Base-by-base conservation (phyloP, 768 basidiomycete genomes). In the Mycena maculata region DNA sequence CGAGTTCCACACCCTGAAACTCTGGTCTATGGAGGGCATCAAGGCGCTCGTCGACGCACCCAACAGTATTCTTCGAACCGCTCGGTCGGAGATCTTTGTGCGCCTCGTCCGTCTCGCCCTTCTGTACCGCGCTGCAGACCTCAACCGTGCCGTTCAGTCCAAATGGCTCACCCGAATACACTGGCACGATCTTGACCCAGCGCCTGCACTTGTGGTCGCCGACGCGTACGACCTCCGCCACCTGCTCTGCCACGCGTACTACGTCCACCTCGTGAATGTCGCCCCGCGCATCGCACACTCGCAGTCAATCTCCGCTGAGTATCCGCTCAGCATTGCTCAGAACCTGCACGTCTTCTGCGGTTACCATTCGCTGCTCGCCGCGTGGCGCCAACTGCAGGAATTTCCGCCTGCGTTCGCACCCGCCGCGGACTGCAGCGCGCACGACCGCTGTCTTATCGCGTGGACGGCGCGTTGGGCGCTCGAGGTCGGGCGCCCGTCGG, bases 21-120 rank as follows among this genome's bases (percentile, higher is more conserved):
- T 68, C 18, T 85, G 84, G 84, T 79, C 82, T 22, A 60, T 81
- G 49, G 69, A 74, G 11, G 74, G 77, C 12, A 73, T 84, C 23
- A 72, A 72, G 50, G 62, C 74, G 60, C 72, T 79, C 22, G 69
- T 80, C 44, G 63, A 72, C 16, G 68, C 72, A 18, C 69, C 71
- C 30, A 68, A 73, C 53, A 75, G 76, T 6, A 70, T 76, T 12
- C 72, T 81, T 15, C 71, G 73, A 12, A 67, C 61, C 31, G 75
- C 77, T 39, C 70, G 74, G 4, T 75, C 80, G 27, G 53, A 74
- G n/a, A 68, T 74, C 62, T 78, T 79, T 41, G 56, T 75, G 31
- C 79, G 81, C 48, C 70, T 80, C 44, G 72, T 81, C 42, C 77
- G 77, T 53, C 74, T 83, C 20, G 79, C 81, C 4, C 61, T 80